Evolutionary conservation across 2,329 filamentous ascomycete genomes (phyloP).

Genomic region (Hansfordia pulvinata): DNA sequence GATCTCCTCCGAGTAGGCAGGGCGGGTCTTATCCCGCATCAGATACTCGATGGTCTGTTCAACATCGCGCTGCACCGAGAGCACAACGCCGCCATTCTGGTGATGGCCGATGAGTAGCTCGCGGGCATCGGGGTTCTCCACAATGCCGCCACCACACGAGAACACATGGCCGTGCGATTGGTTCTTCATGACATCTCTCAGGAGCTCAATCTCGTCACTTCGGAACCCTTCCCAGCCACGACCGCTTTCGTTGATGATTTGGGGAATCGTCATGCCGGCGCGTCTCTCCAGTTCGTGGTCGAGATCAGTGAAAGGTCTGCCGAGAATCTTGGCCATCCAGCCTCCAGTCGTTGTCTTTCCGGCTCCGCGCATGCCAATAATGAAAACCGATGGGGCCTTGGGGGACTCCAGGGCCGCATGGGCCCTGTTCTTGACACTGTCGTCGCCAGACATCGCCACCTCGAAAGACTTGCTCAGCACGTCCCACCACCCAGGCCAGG

Average conservation of each 20-base stretch:
- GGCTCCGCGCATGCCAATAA: conserved; percentile 94
- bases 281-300: conserved; percentile 74
- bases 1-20: conserved; percentile 87
- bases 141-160: conserved; percentile 86
- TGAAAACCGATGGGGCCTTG: conserved; percentile 61
- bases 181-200: conserved; percentile 62
- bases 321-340: conserved; percentile 67
- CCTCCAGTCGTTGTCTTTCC: conserved; percentile 89
- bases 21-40: conserved; percentile 75
- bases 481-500: conserved; percentile 99
- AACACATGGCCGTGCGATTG: conserved; percentile 68
- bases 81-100: conserved; percentile 65
- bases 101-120: conserved; percentile 62
- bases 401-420: conserved; percentile 21
- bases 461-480: conserved; percentile 66
- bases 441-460: conserved; percentile 63
- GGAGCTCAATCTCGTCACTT: conserved; percentile 58
- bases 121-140: conserved; percentile 72
- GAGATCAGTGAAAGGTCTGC: conserved; percentile 70
- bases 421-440: conserved; percentile 23
- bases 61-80: conserved; percentile 79
- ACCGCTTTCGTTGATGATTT: conserved; percentile 58
- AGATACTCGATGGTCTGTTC: conserved; percentile 82
- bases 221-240: conserved; percentile 83
- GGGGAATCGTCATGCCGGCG: conserved; percentile 64